Base-by-base conservation (phyloP, 208 protist species). In the Crithidia thermophila region DNA sequence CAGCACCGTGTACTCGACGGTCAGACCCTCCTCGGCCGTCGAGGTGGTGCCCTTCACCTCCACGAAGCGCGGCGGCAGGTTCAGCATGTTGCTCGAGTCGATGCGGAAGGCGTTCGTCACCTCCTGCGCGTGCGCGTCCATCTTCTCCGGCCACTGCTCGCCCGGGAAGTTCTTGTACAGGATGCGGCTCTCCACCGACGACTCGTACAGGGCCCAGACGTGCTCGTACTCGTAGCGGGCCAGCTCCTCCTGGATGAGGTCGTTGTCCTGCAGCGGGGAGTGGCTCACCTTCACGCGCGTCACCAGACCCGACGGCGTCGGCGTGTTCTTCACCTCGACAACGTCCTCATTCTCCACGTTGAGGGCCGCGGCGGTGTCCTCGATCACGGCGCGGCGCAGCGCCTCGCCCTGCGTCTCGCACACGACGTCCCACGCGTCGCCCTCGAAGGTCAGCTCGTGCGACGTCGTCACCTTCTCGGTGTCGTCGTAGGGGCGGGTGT, bases 371-470 rank as follows among this genome's bases (percentile, higher is more conserved):
- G 71, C 72, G 11, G 73, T 75, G 52, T 85, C 83, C 51, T 72
- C 56, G 18, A 63, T 58, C 9, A 89, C 23, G 20, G 81, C 83
- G 21, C 59, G 46, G 51, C 74, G 58, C 37, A 83, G 43, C 53
- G 72, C 74, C 46, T 75, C 65, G 11, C 47, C 43, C 40, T 67
- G 40, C 30, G 40, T 16, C 25, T 59, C 40, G 51, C 81, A 59
- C 40, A 83, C 65, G 33, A 70, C 75, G 33, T 43, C 75, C 88
- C 88, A 94, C 42, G 84, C 75, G 13, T 72, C 77, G 39, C 86
- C 86, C 67, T 87, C 81, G 62, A 92, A 92, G 66, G 60, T 69
- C 18, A 84, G 37, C 53, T 58, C 67, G 78, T 86, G 80, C 64
- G 50, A 56, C 28, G 84, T 85, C 42, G 56, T 46, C 40, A 86